These are phyloP conservation scores for Mycena galericulata DNA, from an alignment of 768 basidiomycete genomes.

Conservation along the genomic window DNA sequence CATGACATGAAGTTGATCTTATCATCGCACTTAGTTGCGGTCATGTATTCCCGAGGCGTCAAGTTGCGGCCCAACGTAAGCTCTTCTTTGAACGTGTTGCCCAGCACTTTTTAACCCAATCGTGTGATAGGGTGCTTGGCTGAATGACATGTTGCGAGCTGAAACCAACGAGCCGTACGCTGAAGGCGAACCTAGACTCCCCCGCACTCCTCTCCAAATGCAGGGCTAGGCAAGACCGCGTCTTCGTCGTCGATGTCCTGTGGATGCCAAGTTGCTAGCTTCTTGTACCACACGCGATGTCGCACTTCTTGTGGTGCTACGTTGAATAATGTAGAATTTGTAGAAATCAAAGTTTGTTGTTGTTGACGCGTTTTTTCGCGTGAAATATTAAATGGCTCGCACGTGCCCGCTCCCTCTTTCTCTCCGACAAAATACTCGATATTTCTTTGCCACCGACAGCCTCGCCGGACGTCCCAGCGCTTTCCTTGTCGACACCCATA, in stretches of 20 bases:
- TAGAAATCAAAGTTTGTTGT: conserved; percentile 5
- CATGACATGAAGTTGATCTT: background rate
- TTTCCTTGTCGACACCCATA: conserved; percentile 16
- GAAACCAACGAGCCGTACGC: conserved; percentile 81
- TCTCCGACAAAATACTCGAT: background rate
- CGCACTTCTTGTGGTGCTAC: no score
- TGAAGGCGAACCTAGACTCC: conserved; percentile 77
- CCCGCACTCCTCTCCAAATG: conserved; percentile 69
- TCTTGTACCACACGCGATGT: no score
- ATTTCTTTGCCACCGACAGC: background rate
- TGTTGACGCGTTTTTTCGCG: conserved; percentile 12
- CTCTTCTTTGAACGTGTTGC: background rate
- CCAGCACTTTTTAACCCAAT: background rate
- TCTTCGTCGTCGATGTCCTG: no score
- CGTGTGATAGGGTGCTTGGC: conserved; percentile 72
- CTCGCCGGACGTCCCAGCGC: conserved; percentile 10
- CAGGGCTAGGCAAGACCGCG: conserved; percentile 56
- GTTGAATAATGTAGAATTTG: background rate
- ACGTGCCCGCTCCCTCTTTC: conserved; percentile 8
- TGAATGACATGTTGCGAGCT: conserved; percentile 83
- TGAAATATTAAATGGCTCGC: background rate
- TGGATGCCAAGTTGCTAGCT: no score
- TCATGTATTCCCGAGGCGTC: conserved; percentile 81
- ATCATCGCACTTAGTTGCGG: conserved; percentile 60
- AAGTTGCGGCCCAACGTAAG: conserved; percentile 75